Evolutionary conservation across 805 yeast genomes (phyloP), one percentile per base, ranked within the genome.

Genomic region (Metschnikowia borealis): DNA sequence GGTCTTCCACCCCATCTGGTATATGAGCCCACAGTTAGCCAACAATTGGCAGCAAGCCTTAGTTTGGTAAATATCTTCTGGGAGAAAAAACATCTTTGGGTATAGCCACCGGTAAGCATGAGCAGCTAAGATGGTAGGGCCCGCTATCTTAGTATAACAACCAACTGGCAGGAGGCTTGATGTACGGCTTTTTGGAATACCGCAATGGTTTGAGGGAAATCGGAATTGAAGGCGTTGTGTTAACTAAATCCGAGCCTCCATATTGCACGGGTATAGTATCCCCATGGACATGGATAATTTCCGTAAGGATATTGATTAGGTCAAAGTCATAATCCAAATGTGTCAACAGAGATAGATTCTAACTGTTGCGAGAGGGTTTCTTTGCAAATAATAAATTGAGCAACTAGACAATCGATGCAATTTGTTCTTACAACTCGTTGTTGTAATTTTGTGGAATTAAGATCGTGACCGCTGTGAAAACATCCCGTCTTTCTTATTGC

Each of bases 391-490:
- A 94, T 94, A 67, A 94, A 92, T 63, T 94, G 99, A 0, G 99
- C 99, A 1, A 99, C 99, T 21, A 94, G 71, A 62, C 99, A 94
- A 65, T 94, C 99, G 54, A 94, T 92, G 66, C 99, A 94, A 62
- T 95, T 94, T 0, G 97, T 90, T 54, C 99, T 71, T 48, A 97
- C 88, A 1, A 94, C 77, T 1, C 99, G 99, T 44, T 81, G 82
- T 65, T 94, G 99, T 1, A 89, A 63, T 47, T 78, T 73, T 1
- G 90, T 84, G 0, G 77, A 64, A 6, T 69, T 66, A 21, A 87
- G 63, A 49, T 79, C 75, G 7, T 65, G 60, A 0, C 92, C 92
- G 65, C 91, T 92, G 55, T 91, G 97, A 67, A 94, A 94, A 50
- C 92, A 80, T 0, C 95, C 92, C 0, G 94, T 87, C 17, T 75